Conservation (phyloP, 371 early-diverging fungal species). For the Mycotypha africana region DNA sequence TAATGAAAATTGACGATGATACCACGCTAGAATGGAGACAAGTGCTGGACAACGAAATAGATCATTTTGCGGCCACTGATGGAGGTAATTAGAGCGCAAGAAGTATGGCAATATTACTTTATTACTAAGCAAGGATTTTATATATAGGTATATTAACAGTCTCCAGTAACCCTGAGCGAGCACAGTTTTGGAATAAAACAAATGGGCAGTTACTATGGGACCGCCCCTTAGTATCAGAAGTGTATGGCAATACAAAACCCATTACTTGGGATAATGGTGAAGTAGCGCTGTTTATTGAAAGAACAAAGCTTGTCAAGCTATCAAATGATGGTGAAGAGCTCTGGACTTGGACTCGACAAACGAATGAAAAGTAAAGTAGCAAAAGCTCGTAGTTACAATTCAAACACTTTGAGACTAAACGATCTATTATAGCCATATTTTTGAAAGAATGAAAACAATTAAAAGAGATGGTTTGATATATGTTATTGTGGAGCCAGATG, state of each 20-base stretch:
- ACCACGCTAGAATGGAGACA: constrained; percentile 43
- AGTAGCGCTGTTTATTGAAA: constrained; percentile 6
- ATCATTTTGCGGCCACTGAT: constrained; percentile 9
- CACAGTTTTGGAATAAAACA: constrained; percentile 46
- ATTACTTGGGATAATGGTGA: constrained; percentile 16
- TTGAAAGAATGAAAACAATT: constrained; percentile 3
- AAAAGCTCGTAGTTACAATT: background rate
- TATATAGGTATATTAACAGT: constrained; percentile 37
- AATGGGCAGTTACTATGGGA: constrained; percentile 21
- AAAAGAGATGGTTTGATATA: constrained; percentile 12
- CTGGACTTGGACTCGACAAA: constrained; percentile 15
- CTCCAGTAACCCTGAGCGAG: constrained; percentile 30
- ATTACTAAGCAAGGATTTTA: too few species aligned
- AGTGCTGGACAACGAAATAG: constrained; percentile 28
- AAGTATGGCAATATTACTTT: too few species aligned
- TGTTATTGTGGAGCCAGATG: constrained; percentile 11
- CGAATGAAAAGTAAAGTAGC: constrained; percentile 9
- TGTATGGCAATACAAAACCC: constrained; percentile 1
- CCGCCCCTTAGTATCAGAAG: constrained; percentile 3
- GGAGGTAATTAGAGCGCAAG: constrained; percentile 15
- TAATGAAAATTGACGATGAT: background rate
- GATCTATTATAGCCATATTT: constrained; percentile 1
- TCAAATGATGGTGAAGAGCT: constrained; percentile 16
- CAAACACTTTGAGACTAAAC: too few species aligned
- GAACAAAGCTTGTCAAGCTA: constrained; percentile 5